These are phyloP conservation scores for Aspergillus sparsus DNA, from an alignment of 495 filamentous ascomycete species.

Conservation along the genomic window DNA sequence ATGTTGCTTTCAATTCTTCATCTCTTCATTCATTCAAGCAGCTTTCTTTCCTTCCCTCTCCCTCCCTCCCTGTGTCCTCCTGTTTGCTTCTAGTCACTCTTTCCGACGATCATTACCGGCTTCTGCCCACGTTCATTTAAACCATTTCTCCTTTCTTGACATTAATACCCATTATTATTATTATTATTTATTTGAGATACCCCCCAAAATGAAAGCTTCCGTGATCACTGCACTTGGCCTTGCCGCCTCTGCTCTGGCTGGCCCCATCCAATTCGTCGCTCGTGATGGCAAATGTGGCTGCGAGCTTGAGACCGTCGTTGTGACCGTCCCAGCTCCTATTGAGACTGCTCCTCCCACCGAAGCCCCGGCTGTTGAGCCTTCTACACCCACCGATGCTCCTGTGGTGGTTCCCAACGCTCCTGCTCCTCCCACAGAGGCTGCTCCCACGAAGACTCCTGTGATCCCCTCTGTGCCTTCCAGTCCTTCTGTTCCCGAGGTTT, in stretches of 20 bases:
- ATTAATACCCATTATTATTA: slow-evolving; percentile 13
- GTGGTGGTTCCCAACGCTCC: neutral
- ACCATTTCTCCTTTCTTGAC: slow-evolving; percentile 4
- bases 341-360: slow-evolving; percentile 1
- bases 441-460: neutral
- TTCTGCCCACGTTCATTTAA: no score
- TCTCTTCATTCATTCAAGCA: slow-evolving; percentile 14
- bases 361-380: slow-evolving; percentile 2
- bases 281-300: slow-evolving; percentile 17
- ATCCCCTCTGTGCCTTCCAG: slow-evolving; percentile 3
- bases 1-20: neutral
- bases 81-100: slow-evolving; percentile 8
- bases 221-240: slow-evolving; percentile 23
- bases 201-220: slow-evolving; percentile 27
- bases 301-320: slow-evolving; percentile 16
- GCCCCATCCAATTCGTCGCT: slow-evolving; percentile 15
- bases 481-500: slow-evolving; percentile 5
- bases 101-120: slow-evolving; percentile 5
- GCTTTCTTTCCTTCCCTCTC: slow-evolving; percentile 7
- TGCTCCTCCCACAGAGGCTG: neutral
- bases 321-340: slow-evolving; percentile 17
- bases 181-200: slow-evolving; percentile 15
- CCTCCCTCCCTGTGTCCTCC: slow-evolving; percentile 4
- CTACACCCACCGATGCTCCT: neutral
- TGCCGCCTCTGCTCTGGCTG: slow-evolving; percentile 25